phyloP scores from a whole-genome alignment of 1,284 basidiomycete species.

The Inonotus hispidus region DNA sequence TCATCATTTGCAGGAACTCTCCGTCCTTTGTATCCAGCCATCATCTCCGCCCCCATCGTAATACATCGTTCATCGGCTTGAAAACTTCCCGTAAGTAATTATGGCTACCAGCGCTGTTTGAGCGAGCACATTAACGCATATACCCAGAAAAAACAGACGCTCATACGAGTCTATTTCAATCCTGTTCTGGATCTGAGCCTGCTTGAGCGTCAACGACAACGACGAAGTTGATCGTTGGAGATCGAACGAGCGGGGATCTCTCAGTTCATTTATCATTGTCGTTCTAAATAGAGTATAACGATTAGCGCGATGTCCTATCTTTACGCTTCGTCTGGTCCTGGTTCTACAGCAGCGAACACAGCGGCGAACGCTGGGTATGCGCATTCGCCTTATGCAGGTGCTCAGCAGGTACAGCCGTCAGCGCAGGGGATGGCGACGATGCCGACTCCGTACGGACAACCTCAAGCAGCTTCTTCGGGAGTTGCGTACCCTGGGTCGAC shows the following conservation, averaged over 20 bases:
- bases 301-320: slow-evolving; percentile 1
- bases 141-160: not conserved
- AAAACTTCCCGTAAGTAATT: not conserved
- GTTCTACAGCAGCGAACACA: not conserved
- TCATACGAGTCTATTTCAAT: not conserved
- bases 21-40: not conserved
- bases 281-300: not conserved
- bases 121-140: not conserved
- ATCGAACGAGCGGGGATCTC: not conserved
- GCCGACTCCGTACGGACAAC: not conserved
- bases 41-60: not conserved
- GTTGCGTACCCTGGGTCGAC: slow-evolving; percentile 10
- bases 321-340: not conserved
- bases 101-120: not conserved
- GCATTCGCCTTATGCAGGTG: not conserved
- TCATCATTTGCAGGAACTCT: not conserved
- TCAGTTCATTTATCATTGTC: not conserved
- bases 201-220: not conserved
- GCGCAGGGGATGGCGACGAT: not conserved
- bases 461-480: not conserved
- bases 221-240: not conserved
- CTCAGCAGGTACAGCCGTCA: no score
- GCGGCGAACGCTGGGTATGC: not conserved
- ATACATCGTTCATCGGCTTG: not conserved
- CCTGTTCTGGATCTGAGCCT: no score